phyloP scores from a whole-genome alignment of 2,329 filamentous ascomycete species.

The Dactylellina parvicollis region DNA sequence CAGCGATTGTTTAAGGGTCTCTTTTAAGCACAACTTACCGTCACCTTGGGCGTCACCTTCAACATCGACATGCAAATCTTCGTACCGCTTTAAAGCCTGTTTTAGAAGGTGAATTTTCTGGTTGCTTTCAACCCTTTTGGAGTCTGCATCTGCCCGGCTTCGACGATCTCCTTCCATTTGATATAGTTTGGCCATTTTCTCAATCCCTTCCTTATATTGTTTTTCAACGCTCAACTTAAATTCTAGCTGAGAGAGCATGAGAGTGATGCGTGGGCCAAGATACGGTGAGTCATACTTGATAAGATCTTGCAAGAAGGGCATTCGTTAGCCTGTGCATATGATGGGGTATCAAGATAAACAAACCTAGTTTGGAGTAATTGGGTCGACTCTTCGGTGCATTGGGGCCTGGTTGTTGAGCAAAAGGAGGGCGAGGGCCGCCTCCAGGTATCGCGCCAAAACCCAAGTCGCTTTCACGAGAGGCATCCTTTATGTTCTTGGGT shows the following conservation, averaged over 20 bases:
- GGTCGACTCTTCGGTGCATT: conserved; percentile 77
- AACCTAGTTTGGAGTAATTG: conserved; percentile 97
- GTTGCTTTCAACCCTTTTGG: conserved; percentile 89
- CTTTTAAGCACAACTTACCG: no score
- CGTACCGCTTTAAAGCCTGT: conserved; percentile 94
- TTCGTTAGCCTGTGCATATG: background rate
- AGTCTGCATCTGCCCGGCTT: conserved; percentile 91
- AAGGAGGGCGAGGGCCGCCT: conserved; percentile 71
- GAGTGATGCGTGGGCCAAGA: conserved; percentile 94
- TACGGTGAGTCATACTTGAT: conserved; percentile 98
- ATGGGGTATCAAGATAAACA: conserved; percentile 60
- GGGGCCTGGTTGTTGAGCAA: conserved; percentile 74
- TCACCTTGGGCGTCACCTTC: conserved; percentile 78
- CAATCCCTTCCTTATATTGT: conserved; percentile 97
- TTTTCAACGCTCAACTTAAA: conserved; percentile 99
- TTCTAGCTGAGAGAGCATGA: conserved; percentile 98
- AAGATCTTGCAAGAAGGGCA: conserved; percentile 71
- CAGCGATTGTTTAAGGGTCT: no score
- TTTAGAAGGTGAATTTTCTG: conserved; percentile 97
- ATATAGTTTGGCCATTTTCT: conserved; percentile 99
- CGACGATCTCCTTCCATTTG: conserved; percentile 97
- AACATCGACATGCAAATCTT: conserved; percentile 94
- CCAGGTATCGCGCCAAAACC: conserved; percentile 81
- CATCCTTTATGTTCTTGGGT: conserved; percentile 56
- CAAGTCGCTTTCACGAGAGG: conserved; percentile 63